These are phyloP conservation scores for Alloteropsis semialata DNA, from an alignment of 176 grass and related monocot genomes.

Conservation along the genomic window DNA sequence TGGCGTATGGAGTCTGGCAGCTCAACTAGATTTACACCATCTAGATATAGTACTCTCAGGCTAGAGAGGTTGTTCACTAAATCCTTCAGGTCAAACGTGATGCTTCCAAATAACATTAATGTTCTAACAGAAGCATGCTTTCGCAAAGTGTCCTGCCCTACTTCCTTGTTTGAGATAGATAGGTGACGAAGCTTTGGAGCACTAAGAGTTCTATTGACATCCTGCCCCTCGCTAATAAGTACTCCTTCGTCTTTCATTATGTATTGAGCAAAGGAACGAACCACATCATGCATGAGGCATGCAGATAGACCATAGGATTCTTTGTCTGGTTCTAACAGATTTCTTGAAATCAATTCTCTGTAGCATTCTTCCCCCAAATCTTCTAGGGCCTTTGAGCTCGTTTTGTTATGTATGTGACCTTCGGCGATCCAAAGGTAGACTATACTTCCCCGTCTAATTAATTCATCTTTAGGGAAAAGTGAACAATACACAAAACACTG, in stretches of 20 bases:
- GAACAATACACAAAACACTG: conserved; percentile 29
- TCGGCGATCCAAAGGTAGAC: conserved; percentile 1
- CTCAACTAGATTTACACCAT: neutral
- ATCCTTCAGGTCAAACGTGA: neutral
- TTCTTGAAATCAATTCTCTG: conserved; percentile 17
- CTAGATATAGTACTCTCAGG: neutral
- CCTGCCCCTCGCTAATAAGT: neutral
- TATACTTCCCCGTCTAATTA: rapidly evolving
- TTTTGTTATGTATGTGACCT: neutral
- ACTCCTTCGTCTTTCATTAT: neutral
- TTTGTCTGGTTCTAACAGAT: neutral
- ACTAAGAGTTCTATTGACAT: neutral
- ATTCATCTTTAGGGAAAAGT: conserved; percentile 7
- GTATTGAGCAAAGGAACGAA: conserved; percentile 3
- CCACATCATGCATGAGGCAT: conserved; percentile 30
- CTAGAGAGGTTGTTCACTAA: neutral
- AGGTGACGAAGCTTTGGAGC: neutral
- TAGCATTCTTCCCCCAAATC: conserved; percentile 1
- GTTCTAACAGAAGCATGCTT: conserved; percentile 4
- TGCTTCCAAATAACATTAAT: conserved; percentile 10
- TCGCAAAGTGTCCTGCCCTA: neutral
- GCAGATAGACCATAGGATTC: rapidly evolving
- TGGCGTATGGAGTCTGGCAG: conserved; percentile 1
- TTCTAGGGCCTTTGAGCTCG: neutral
- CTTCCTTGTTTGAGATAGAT: neutral